Evolutionary conservation across 352 stramenopile species (phyloP), one percentile per base, ranked within the genome.

Genomic region (Globisporangium camurandrum): DNA sequence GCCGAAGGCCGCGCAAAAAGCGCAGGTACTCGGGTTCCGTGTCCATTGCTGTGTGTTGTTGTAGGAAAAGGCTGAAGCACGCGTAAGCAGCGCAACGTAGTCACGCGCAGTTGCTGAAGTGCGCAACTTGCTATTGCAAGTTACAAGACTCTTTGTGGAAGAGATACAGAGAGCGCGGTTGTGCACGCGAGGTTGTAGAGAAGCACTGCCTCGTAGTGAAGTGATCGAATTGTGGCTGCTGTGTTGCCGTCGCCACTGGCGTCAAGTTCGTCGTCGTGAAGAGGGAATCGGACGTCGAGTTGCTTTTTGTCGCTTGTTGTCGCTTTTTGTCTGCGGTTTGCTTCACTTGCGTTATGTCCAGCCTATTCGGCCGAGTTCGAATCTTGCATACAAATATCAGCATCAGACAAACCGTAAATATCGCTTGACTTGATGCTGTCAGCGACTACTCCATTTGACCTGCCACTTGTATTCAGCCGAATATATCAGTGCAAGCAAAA

Each of bases 1-100:
- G 53, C 12, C 79, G 74, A 51, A 90, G 66, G 11, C 74, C 74
- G 44, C 75, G 75, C 57, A 88, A 51, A 52, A 88, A 91, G 62
- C 79, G 71, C 59, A 91, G 54, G 62, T 91, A 88, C 62, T 88
- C 76, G 61, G 82, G 83, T 41, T 87, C 78, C 7, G 38, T 46
- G 50, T 39, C 62, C 45, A 48, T 64, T 57, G 46, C 57, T 39
- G 36, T 54, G 27, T 79, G 63, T 39, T 46, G 44, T 22, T 46
- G 19, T 31, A n/a, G n/a, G n/a, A n/a, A n/a, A n/a, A n/a, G n/a
- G n/a, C n/a, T n/a, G n/a, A n/a, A n/a, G n/a, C n/a, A n/a, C n/a
- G n/a, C n/a, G n/a, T n/a, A n/a, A n/a, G n/a, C n/a, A n/a, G n/a
- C n/a, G n/a, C n/a, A n/a, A n/a, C n/a, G n/a, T n/a, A n/a, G n/a